Conservation (phyloP, 2,329 filamentous ascomycete species). For the Fusarium bulbicola region DNA sequence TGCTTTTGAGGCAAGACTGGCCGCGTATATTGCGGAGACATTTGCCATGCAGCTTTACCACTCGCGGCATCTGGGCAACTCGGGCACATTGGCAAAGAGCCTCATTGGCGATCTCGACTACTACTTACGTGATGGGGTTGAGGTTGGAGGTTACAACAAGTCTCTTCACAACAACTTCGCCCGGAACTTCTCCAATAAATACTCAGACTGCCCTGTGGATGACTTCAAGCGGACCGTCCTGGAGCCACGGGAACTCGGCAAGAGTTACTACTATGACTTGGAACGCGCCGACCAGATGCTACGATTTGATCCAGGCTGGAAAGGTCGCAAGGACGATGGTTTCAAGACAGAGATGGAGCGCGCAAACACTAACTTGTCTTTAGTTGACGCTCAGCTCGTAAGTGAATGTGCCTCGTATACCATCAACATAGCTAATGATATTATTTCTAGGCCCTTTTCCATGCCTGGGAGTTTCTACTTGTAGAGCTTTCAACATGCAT, state of each 20-base stretch:
- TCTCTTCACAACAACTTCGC: constrained; percentile 88
- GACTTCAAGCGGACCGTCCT: constrained; percentile 83
- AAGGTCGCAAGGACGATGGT: constrained; percentile 72
- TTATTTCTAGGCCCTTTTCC: constrained; percentile 74
- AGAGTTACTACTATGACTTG: constrained; percentile 85
- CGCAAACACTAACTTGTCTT: constrained; percentile 89
- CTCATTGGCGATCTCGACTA: constrained; percentile 81
- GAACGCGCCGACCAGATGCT: constrained; percentile 80
- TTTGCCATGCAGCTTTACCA: constrained; percentile 92
- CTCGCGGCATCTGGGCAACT: constrained; percentile 78
- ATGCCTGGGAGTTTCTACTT: constrained; percentile 88
- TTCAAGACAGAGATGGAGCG: constrained; percentile 84
- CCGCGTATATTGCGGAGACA: constrained; percentile 85
- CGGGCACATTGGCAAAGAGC: constrained; percentile 70
- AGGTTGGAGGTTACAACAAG: constrained; percentile 83
- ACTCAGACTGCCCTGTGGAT: constrained; percentile 75
- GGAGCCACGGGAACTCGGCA: constrained; percentile 72
- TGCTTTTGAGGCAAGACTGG: constrained; percentile 74
- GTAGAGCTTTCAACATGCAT: constrained; percentile 79
- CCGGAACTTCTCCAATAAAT: constrained; percentile 83
- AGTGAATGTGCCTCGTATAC: constrained; percentile 50
- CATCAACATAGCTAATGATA: constrained; percentile 26
- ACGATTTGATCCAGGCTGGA: constrained; percentile 81
- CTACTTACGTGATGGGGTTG: constrained; percentile 79
- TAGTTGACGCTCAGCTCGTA: constrained; percentile 91